Base-by-base conservation (phyloP, 2,329 filamentous ascomycete genomes). In the Neofusicoccum laricinum region DNA sequence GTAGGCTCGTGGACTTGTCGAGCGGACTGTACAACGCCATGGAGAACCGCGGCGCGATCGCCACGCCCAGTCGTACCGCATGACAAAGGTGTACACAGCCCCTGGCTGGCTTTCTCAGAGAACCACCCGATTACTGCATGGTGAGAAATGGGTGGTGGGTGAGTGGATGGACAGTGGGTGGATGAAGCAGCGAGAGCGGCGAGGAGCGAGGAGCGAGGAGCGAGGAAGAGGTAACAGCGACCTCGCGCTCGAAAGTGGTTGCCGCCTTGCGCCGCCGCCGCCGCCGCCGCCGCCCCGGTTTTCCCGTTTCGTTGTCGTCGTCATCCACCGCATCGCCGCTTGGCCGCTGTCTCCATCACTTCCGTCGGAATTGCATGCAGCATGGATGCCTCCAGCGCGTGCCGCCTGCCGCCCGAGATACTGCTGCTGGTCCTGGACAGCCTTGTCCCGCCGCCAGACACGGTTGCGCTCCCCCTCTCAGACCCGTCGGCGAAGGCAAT, bases 401-500 rank as follows among this genome's bases (percentile, higher is more conserved):
- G 55, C 41, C 36, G 10, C 4, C 59, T 75, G 11, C 73, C 72
- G 17, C 61, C 72, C 8, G 73, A 75, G 57, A 62, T 75, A 6
- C 67, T 74, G 0, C 67, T 75, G 7, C 68, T 72, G 49, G 55
- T 73, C 55, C 67, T 75, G 32, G 71, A 69, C 12, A 70, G 67
- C 43, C 67, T 69, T 3, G 67, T 68, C 11, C 65, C 66, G 19
- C 68, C 69, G 11, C 61, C 65, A 17, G 40, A 48, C 15, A 46
- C 68, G 1, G 65, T 69, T 46, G 69, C 68, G 8, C 67, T 84
- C 2, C 72, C 74, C 11, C 71, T 77, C 2, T 75, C 75, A 1
- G 74, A 83, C 66, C 68, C 73, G 17, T 75, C 76, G 19, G 81
- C 80, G 10, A 77, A 77, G 66, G 78, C 81, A 6, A 76, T 84